Evolutionary conservation across 1,284 basidiomycete genomes (phyloP).

Genomic region (Rhodotorula sp.): DNA sequence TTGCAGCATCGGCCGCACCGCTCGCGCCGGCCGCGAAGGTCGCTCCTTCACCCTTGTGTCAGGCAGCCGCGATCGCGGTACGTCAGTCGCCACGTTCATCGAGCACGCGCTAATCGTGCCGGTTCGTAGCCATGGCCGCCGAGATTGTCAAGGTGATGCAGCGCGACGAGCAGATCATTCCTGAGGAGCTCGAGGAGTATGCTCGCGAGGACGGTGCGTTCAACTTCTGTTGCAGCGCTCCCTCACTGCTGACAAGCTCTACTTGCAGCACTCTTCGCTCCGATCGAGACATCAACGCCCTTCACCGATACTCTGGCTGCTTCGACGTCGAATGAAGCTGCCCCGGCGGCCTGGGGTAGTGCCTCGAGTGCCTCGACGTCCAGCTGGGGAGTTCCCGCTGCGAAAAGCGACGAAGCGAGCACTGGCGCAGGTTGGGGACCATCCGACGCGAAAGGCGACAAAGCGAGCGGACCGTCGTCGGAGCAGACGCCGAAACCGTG

Average conservation of each 20-base stretch:
- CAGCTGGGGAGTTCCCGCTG: not conserved
- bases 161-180: not conserved
- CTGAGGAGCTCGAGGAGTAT: not conserved
- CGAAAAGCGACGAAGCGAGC: not conserved
- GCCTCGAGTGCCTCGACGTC: not conserved
- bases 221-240: no score
- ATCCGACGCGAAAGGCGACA: not conserved
- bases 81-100: not conserved
- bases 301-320: not conserved
- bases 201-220: not conserved
- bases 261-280: no score
- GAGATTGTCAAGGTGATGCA: no score
- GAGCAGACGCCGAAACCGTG: not conserved
- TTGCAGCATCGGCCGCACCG: slow-evolving; percentile 85
- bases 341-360: not conserved
- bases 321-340: not conserved
- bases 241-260: no score
- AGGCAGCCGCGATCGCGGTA: slow-evolving; percentile 69
- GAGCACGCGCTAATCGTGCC: no score
- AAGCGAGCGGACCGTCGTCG: not conserved
- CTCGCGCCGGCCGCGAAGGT: slow-evolving; percentile 89
- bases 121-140: not conserved
- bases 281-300: no score
- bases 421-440: not conserved
- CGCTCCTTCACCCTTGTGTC: slow-evolving; percentile 94